Conservation (phyloP, 257 asterid genomes). For the Voacanga thouarsii region DNA sequence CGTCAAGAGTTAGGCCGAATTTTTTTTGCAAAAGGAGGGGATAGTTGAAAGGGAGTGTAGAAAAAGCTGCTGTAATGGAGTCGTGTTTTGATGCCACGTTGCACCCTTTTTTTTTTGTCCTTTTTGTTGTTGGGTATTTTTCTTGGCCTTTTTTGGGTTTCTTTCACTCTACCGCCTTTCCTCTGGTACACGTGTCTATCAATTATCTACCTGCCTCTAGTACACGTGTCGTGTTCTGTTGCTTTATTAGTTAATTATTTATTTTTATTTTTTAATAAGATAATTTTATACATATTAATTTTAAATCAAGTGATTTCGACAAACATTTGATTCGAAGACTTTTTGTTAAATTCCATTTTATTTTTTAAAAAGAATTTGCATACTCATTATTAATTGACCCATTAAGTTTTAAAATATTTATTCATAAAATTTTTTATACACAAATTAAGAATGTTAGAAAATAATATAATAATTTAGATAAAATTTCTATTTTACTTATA, state of each 20-base stretch:
- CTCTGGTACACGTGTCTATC: background rate
- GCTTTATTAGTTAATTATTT: background rate
- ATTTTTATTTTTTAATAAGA: background rate
- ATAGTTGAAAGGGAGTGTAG: slow-evolving; percentile 20
- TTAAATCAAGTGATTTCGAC: no score
- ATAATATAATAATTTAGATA: no score
- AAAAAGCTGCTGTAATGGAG: slow-evolving; percentile 7
- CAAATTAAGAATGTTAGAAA: no score
- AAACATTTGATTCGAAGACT: no score
- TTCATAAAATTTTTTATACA: no score
- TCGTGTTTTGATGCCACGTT: slow-evolving; percentile 37
- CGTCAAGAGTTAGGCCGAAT: slow-evolving; percentile 38
- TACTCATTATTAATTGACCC: no score
- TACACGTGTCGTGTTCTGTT: background rate
- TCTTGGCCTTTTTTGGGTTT: slow-evolving; percentile 31
- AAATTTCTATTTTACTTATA: no score
- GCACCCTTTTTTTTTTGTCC: background rate
- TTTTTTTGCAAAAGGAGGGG: slow-evolving; percentile 23
- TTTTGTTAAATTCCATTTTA: no score
- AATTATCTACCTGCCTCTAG: no score
- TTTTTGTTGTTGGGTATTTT: background rate
- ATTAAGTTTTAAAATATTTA: no score
- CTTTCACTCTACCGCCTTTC: slow-evolving; percentile 50
- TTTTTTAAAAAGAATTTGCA: no score
- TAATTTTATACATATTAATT: no score